Evolutionary conservation across 495 filamentous ascomycete genomes (phyloP), one percentile per base, ranked within the genome.

Genomic region (Jackrogersella multiformis): DNA sequence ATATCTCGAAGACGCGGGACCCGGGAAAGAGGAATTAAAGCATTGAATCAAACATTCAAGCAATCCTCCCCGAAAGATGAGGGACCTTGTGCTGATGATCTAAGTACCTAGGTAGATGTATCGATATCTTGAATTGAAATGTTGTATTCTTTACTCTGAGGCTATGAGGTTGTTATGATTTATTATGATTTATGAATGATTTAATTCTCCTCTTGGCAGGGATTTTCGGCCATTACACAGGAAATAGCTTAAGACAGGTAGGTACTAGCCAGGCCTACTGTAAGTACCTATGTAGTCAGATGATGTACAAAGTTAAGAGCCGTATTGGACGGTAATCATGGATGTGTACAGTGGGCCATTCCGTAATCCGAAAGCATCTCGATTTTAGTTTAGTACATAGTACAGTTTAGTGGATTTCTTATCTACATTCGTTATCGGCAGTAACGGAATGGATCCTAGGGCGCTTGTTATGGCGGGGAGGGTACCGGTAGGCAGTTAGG

Each of bases 201-300:
- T 48, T 58, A 63, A 68, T 68, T 68, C 45, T 63, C 41, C 53
- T 69, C 66, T 69, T 69, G 66, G 66, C 66, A 60, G 39, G 55
- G 59, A 45, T 69, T 69, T 69, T 13, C 41, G 20, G 18, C 15
- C 60, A 69, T 64, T 66, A n/a, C 45, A 53, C 16, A 9, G n/a
- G n/a, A n/a, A n/a, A n/a, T n/a, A n/a, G n/a, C n/a, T n/a, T n/a
- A n/a, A n/a, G n/a, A n/a, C n/a, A n/a, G n/a, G n/a, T n/a, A n/a
- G n/a, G n/a, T n/a, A n/a, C n/a, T n/a, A n/a, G n/a, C n/a, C n/a
- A n/a, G n/a, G n/a, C n/a, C n/a, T n/a, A n/a, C n/a, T n/a, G n/a
- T n/a, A n/a, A n/a, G n/a, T n/a, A n/a, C n/a, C n/a, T n/a, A n/a
- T n/a, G n/a, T n/a, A n/a, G n/a, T n/a, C n/a, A n/a, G n/a, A n/a